Conservation (phyloP, 495 filamentous ascomycete genomes). For the Hypoxylon subgilvum region DNA sequence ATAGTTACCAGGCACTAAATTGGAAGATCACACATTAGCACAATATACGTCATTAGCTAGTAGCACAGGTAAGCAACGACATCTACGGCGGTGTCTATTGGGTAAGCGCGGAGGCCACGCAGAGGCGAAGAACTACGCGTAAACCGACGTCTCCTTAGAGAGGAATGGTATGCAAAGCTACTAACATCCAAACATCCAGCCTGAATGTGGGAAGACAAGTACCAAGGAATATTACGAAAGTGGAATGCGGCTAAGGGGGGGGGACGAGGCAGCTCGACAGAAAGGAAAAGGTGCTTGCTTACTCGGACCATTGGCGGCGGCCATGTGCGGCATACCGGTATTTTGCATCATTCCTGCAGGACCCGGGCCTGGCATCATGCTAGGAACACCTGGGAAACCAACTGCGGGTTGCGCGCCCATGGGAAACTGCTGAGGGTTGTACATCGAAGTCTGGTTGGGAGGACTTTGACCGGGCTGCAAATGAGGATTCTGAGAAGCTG, state of each 20-base stretch:
- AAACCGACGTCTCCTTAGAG: too few relatives aligned
- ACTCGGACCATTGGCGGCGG: constrained; percentile 57
- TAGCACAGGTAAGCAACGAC: constrained; percentile 7
- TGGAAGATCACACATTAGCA: constrained; percentile 28
- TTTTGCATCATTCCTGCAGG: constrained; percentile 63
- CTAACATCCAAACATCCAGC: constrained; percentile 18
- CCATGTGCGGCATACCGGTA: constrained; percentile 59
- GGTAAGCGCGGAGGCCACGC: constrained; percentile 5
- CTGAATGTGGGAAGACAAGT: neutral
- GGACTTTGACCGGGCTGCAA: constrained; percentile 53
- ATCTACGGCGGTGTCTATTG: constrained; percentile 9
- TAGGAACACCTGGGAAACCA: constrained; percentile 49
- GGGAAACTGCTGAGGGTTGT: constrained; percentile 54
- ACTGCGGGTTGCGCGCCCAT: constrained; percentile 51
- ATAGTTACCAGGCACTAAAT: constrained; percentile 56
- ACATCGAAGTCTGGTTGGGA: constrained; percentile 48
- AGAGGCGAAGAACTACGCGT: constrained; percentile 13
- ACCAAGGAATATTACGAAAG: constrained; percentile 17
- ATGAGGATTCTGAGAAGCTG: constrained; percentile 50
- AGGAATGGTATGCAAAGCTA: too few relatives aligned
- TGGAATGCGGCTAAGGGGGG: constrained; percentile 14
- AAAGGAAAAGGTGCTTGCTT: constrained; percentile 44
- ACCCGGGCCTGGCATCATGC: constrained; percentile 56
- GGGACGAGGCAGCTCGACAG: constrained; percentile 30
- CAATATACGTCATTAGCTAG: constrained; percentile 23